phyloP scores from a whole-genome alignment of 2,329 filamentous ascomycete genomes.

The Pseudogymnoascus sp. region DNA sequence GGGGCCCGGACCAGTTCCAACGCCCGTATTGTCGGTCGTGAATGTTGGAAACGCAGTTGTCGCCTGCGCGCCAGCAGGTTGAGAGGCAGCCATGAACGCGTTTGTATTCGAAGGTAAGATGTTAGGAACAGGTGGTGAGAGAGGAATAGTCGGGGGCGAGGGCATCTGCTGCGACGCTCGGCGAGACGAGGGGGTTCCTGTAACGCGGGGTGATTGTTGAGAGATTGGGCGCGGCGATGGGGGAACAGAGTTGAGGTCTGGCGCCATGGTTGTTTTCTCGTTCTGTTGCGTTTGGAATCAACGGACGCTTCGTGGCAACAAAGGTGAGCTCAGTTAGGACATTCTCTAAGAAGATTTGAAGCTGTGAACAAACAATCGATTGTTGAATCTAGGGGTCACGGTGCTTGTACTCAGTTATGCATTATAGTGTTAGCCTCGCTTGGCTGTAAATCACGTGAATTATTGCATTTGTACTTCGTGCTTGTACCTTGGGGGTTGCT shows the following conservation, averaged over 20 bases:
- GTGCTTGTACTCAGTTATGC: neutral
- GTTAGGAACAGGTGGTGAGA: constrained; percentile 22
- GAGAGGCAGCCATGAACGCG: constrained; percentile 17
- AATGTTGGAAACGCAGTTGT: constrained; percentile 4
- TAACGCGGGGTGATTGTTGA: constrained; percentile 23
- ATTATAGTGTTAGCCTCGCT: neutral
- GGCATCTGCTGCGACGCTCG: constrained; percentile 24
- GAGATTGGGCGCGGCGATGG: constrained; percentile 23
- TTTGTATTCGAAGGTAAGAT: constrained; percentile 29
- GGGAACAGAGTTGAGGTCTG: constrained; percentile 31
- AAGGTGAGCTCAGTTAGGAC: neutral
- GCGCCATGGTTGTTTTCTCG: constrained; percentile 24
- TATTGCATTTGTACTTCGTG: neutral
- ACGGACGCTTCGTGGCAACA: neutral
- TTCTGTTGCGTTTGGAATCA: neutral
- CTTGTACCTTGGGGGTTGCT: constrained; percentile 6
- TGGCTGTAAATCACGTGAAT: neutral
- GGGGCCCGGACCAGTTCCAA: constrained; percentile 59
- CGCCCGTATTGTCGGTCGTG: constrained; percentile 36
- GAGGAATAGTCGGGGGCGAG: constrained; percentile 18
- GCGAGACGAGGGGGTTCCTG: constrained; percentile 23
- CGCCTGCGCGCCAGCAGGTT: neutral
- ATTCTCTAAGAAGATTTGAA: neutral
- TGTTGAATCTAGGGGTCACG: neutral
- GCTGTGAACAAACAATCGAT: neutral